Evolutionary conservation across 2,329 filamentous ascomycete genomes (phyloP), one percentile per base, ranked within the genome.

Genomic region (Arthrinium puccinioides): DNA sequence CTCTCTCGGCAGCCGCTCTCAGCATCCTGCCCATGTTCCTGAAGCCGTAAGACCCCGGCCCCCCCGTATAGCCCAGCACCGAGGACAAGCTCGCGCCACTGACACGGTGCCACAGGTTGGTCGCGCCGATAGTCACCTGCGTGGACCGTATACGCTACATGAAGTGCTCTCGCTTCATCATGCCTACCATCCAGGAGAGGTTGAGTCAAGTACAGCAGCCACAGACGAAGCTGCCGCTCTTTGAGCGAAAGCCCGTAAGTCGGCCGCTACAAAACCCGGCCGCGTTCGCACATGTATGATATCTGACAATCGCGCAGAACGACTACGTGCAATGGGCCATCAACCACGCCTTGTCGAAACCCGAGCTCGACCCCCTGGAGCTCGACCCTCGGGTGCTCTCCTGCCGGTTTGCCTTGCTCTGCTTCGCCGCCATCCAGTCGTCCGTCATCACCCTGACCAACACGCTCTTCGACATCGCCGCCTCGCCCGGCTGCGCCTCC

Each of bases 301-400:
- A 20, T 21, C 14, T 27, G 20, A 21, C 32, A 40, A 16, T 25
- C 11, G 4, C 11, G 24, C 21, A 54, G 52, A 56, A 60, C 37
- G 61, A 64, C 43, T 66, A 63, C 40, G 47, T 64, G 9, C 56
- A 63, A 44, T 66, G 61, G 61, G 55, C 54, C 1, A 55, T 66
- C 15, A 44, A 53, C 33, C 57, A 64, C 39, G 60, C 59, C 10
- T 41, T 54, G 10, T 40, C 46, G 9, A 54, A 58, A 37, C 42
- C 44, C 5, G 15, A 34, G 9, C 25, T 44, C 29, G 49, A 59
- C 39, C 48, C 49, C 7, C 32, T 37, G n/a, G 50, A 59, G 31
- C 46, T 56, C 14, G 48, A 52, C 4, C 43, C 55, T 3, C 47
- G 51, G 15, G 51, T 63, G 21, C 59, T 61, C 39, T 44, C 57